phyloP scores from a whole-genome alignment of 352 stramenopile genomes.

The Phytophthora megakarya region DNA sequence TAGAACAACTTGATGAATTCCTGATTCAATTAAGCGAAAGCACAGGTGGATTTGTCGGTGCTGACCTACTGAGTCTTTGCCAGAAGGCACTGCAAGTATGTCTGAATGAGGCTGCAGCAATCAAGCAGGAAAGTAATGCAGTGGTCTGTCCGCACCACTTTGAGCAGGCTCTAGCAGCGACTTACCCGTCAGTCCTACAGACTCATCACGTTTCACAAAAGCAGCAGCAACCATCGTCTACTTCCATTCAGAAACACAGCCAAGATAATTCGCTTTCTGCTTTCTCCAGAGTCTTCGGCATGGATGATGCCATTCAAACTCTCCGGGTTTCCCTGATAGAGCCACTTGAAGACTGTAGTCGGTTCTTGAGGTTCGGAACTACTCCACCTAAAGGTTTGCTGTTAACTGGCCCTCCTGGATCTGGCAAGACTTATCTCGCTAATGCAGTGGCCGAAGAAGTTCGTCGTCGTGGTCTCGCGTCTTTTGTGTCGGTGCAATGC shows the following conservation, averaged over 20 bases:
- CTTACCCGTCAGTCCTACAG: conserved; percentile 96
- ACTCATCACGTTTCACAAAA: conserved; percentile 93
- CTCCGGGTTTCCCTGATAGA: conserved; percentile 97
- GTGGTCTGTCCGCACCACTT: conserved; percentile 49
- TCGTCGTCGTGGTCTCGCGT: conserved; percentile 62
- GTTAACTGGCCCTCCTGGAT: conserved; percentile 98
- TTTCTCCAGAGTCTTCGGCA: conserved; percentile 93
- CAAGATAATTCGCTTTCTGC: conserved; percentile 3
- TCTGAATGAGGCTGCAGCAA: conserved; percentile 46
- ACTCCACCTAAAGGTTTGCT: conserved; percentile 97
- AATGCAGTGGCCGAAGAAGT: conserved; percentile 68
- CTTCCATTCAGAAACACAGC: conserved; percentile 31
- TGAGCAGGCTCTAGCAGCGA: conserved; percentile 89
- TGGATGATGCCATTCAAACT: conserved; percentile 96
- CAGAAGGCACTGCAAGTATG: conserved; percentile 71
- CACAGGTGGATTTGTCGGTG: conserved; percentile 95
- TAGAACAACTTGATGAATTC: conserved; percentile 56
- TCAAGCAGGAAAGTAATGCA: conserved; percentile 2
- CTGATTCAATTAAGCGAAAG: conserved; percentile 92
- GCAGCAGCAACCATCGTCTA: conserved; percentile 39
- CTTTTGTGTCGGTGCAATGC: conserved; percentile 89
- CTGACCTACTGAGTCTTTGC: conserved; percentile 81
- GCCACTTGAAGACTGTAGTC: conserved; percentile 94
- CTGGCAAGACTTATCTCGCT: conserved; percentile 97
- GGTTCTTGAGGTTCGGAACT: conserved; percentile 98